Percentiles rank a stretch among this genome's conserved stretches.
Evolutionary conservation across 1,284 basidiomycete genomes (phyloP).

Genomic region (Baeospora myosura): DNA sequence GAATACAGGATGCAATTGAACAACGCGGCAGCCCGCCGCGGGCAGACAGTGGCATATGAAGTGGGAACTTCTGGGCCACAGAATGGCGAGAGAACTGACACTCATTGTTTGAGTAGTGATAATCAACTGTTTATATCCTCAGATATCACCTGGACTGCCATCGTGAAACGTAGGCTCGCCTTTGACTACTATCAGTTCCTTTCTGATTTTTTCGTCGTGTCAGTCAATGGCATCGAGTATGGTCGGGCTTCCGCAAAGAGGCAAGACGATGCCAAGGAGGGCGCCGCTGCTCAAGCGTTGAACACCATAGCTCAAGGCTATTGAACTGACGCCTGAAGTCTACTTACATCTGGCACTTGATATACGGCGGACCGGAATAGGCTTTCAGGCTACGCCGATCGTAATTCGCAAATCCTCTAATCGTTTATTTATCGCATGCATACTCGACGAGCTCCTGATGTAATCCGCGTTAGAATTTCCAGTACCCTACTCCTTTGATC

Average conservation of each 20-base stretch:
- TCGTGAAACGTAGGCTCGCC: not conserved
- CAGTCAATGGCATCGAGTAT: conserved; percentile 6
- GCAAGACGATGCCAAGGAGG: conserved; percentile 1
- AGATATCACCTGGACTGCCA: conserved; percentile 1
- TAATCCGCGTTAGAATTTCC: no score
- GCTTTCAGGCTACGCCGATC: no score
- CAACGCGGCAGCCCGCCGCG: not conserved
- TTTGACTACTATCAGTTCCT: not conserved
- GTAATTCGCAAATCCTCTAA: no score
- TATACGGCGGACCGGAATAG: no score
- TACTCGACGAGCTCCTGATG: no score
- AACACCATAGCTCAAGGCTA: not conserved
- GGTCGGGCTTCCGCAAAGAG: conserved; percentile 2
- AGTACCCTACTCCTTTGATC: no score
- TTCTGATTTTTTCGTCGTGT: not conserved
- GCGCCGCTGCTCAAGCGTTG: conserved; percentile 4
- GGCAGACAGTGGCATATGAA: conserved; percentile 1
- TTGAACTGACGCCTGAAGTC: not conserved
- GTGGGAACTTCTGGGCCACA: not conserved
- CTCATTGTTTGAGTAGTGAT: not conserved
- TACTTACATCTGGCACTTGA: no score
- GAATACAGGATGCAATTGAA: conserved; percentile 1
- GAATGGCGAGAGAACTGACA: not conserved
- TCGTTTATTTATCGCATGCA: no score
- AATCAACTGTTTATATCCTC: no score